Conservation (phyloP, 305 asterid genomes). For the Striga hermonthica region DNA sequence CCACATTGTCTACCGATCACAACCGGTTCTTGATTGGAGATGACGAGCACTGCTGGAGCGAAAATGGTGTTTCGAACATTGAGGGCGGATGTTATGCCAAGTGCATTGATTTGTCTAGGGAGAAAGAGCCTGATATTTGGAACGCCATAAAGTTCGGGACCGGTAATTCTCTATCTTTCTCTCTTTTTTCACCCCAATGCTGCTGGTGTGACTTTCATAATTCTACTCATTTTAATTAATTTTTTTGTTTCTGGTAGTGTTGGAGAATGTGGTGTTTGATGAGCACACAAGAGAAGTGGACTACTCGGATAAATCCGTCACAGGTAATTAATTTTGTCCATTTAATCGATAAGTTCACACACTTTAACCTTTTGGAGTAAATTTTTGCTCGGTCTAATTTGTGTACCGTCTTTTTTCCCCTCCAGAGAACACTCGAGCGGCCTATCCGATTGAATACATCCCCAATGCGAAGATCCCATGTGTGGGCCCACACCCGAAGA, state of each 20-base stretch:
- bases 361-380: not conserved
- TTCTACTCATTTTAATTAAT: not conserved
- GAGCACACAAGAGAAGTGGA: slow-evolving; percentile 95
- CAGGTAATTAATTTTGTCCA: slow-evolving; percentile 46
- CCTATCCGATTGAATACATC: slow-evolving; percentile 93
- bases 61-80: slow-evolving; percentile 82
- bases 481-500: slow-evolving; percentile 87
- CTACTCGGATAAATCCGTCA: slow-evolving; percentile 80
- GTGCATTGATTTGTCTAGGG: slow-evolving; percentile 85
- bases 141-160: slow-evolving; percentile 97
- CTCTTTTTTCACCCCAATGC: not conserved
- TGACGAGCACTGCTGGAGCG: slow-evolving; percentile 99
- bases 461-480: slow-evolving; percentile 96
- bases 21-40: slow-evolving; percentile 92
- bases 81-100: slow-evolving; percentile 99
- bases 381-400: slow-evolving; percentile 1
- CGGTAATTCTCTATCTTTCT: slow-evolving; percentile 42
- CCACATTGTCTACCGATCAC: slow-evolving; percentile 93
- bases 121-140: slow-evolving; percentile 99
- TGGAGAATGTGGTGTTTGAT: slow-evolving; percentile 94
- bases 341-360: slow-evolving; percentile 1
- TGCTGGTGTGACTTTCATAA: not conserved
- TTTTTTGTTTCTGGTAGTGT: slow-evolving; percentile 41
- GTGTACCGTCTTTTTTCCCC: not conserved
- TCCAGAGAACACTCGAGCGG: slow-evolving; percentile 95